Percentiles rank a stretch among this genome's conserved stretches.
phyloP scores from a whole-genome alignment of 2,329 filamentous ascomycete species.

The Aspergillus awamori region DNA sequence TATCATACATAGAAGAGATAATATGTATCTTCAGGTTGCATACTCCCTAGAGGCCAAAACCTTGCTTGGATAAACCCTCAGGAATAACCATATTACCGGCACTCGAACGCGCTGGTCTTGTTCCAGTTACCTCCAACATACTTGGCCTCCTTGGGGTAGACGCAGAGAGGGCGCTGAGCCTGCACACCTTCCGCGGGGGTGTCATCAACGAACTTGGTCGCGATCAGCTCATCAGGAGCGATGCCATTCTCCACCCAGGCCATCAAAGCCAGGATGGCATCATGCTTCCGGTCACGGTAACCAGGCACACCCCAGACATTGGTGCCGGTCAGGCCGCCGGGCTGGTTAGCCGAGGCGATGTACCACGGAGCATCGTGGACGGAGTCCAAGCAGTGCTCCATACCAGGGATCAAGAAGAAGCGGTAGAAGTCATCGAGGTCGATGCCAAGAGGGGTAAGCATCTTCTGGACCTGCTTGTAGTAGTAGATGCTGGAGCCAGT shows the following conservation, averaged over 20 bases:
- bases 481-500: constrained; percentile 20
- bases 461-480: constrained; percentile 9
- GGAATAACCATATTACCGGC: neutral
- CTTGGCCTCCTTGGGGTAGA: neutral
- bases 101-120: neutral
- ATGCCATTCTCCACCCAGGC: constrained; percentile 23
- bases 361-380: constrained; percentile 10
- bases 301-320: constrained; percentile 14
- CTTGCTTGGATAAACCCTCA: neutral
- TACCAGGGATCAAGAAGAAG: constrained; percentile 20
- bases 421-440: constrained; percentile 21
- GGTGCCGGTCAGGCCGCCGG: neutral
- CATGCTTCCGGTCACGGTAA: constrained; percentile 17
- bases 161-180: neutral
- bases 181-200: neutral
- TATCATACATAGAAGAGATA: too few relatives aligned
- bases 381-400: constrained; percentile 15
- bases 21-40: too few relatives aligned
- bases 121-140: constrained; percentile 6
- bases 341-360: constrained; percentile 9
- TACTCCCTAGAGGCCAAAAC: neutral
- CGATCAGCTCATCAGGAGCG: constrained; percentile 19
- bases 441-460: neutral
- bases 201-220: constrained; percentile 16
- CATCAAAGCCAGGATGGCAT: constrained; percentile 22